phyloP scores from a whole-genome alignment of 2,329 filamentous ascomycete species.

The Raffaelea deltoideospora region DNA sequence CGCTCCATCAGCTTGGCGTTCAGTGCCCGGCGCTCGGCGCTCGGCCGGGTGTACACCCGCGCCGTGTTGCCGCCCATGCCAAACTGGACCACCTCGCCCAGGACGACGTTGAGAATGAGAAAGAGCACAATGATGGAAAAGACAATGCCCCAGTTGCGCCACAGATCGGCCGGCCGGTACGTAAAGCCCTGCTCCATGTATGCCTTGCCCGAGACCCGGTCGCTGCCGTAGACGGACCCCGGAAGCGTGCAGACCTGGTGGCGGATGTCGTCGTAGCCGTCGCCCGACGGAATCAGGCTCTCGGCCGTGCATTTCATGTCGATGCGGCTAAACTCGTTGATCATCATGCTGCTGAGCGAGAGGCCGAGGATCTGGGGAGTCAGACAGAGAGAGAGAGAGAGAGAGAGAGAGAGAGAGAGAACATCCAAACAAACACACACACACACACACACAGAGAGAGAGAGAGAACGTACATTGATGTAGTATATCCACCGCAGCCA shows the following conservation, averaged over 20 bases:
- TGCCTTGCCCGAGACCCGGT: constrained; percentile 44
- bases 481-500: constrained; percentile 74
- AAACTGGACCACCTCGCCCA: constrained; percentile 65
- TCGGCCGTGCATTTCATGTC: constrained; percentile 52
- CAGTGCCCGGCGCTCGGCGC: constrained; percentile 48
- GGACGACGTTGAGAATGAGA: constrained; percentile 56
- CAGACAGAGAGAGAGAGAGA: no score
- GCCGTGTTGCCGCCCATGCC: constrained; percentile 70
- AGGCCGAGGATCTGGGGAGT: constrained; percentile 49
- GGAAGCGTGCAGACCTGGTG: constrained; percentile 71
- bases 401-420: no score
- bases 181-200: constrained; percentile 58
- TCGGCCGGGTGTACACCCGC: constrained; percentile 59
- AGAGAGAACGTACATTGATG: constrained; percentile 38
- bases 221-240: constrained; percentile 52
- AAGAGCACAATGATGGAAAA: constrained; percentile 62
- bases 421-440: no score
- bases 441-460: no score
- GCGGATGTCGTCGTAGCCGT: constrained; percentile 53
- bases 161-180: constrained; percentile 52
- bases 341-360: constrained; percentile 65
- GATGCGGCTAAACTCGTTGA: constrained; percentile 65
- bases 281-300: constrained; percentile 57
- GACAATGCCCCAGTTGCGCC: constrained; percentile 77
- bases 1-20: constrained; percentile 49